phyloP scores from a whole-genome alignment of 306 rosid genomes.

The Mimosa bimucronata region DNA sequence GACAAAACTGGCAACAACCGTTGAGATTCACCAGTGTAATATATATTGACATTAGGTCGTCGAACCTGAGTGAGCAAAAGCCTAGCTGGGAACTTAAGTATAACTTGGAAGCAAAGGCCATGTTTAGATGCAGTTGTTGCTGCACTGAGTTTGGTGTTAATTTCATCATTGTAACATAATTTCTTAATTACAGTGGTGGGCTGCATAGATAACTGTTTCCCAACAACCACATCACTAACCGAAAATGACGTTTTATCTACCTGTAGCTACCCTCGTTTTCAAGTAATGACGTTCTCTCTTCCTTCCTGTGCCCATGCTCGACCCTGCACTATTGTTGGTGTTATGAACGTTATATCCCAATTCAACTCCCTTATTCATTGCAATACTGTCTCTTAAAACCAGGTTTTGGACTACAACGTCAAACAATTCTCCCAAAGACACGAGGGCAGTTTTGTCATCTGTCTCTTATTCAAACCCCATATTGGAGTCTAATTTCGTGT shows the following conservation, averaged over 20 bases:
- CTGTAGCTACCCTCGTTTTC: constrained; percentile 35
- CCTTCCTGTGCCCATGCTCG: constrained; percentile 7
- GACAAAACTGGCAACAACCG: background rate
- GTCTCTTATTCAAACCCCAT: background rate
- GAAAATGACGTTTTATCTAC: constrained; percentile 56
- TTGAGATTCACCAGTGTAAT: background rate
- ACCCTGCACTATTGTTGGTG: background rate
- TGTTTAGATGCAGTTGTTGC: background rate
- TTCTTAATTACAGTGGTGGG: constrained; percentile 11
- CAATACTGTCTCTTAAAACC: constrained; percentile 33
- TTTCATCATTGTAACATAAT: constrained; percentile 34
- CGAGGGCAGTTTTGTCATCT: background rate
- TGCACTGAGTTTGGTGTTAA: constrained; percentile 30
- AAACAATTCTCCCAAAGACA: background rate
- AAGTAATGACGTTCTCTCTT: constrained; percentile 1
- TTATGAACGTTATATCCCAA: background rate
- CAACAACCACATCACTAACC: constrained; percentile 57
- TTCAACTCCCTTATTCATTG: background rate
- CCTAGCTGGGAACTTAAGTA: background rate
- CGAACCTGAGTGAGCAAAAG: background rate
- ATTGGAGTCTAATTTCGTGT: background rate
- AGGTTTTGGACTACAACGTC: background rate
- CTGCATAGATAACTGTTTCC: constrained; percentile 47
- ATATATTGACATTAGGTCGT: background rate
- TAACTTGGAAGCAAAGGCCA: constrained; percentile 40